Evolutionary conservation across 176 grass and related monocot genomes (phyloP).

Genomic region (Carex littledalei): DNA sequence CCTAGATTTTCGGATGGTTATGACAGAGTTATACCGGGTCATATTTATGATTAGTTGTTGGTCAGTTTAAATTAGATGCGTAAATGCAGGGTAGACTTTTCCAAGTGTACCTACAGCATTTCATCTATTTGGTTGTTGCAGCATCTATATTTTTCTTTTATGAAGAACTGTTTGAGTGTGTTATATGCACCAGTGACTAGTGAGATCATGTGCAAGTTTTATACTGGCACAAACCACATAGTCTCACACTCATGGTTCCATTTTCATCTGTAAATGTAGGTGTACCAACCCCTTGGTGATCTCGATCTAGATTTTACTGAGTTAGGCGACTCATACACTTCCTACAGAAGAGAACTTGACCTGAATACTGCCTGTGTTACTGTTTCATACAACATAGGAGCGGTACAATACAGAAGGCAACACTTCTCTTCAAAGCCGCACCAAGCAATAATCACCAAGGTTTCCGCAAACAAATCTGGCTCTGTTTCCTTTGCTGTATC

Average conservation of each 20-base stretch:
- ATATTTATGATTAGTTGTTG: not conserved
- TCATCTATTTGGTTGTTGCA: not conserved
- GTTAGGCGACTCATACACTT: conserved; percentile 27
- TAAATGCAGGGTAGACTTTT: not conserved
- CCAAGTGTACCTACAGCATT: not conserved
- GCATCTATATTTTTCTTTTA: not conserved
- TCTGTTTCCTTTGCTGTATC: conserved; percentile 51
- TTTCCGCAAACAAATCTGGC: conserved; percentile 56
- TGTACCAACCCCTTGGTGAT: conserved; percentile 77
- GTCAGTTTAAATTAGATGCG: not conserved
- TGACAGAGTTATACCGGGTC: not conserved
- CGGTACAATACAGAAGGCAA: conserved; percentile 57
- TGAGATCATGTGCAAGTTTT: not conserved
- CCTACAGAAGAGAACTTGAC: conserved; percentile 74
- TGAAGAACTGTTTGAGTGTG: not conserved
- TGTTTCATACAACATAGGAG: conserved; percentile 55
- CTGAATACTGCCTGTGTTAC: conserved; percentile 49
- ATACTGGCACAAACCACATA: not conserved
- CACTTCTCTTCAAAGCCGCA: conserved; percentile 75
- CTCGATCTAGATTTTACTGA: conserved; percentile 59
- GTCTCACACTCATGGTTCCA: not conserved
- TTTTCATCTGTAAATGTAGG: conserved; percentile 43
- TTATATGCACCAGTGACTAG: not conserved
- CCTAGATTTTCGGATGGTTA: not conserved
- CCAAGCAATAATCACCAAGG: conserved; percentile 58